Conservation (phyloP, 352 stramenopile genomes). For the Globisporangium takayamanum region DNA sequence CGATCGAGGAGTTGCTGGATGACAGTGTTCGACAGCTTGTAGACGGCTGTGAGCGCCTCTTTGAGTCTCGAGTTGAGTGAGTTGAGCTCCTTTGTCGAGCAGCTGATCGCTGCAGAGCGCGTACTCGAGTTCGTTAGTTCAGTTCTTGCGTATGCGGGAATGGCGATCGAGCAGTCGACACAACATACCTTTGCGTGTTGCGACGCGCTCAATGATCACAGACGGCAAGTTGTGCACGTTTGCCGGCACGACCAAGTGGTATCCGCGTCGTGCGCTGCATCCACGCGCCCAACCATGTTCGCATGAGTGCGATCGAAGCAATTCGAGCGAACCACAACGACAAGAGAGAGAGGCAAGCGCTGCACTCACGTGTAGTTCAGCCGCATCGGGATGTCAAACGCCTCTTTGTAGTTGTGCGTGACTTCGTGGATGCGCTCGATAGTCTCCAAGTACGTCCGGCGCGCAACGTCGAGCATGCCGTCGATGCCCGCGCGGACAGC, state of each 20-base stretch:
- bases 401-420: conserved; percentile 69
- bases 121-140: conserved; percentile 7
- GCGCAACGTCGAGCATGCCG: conserved; percentile 79
- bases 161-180: neutral
- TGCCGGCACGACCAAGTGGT: conserved; percentile 59
- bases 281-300: neutral
- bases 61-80: conserved; percentile 79
- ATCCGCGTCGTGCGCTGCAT: conserved; percentile 50
- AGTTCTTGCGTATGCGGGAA: neutral
- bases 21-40: conserved; percentile 84
- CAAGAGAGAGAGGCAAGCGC: neutral
- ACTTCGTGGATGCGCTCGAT: conserved; percentile 81
- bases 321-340: conserved; percentile 1
- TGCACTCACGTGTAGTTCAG: conserved; percentile 63
- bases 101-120: conserved; percentile 53
- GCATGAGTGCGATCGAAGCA: neutral
- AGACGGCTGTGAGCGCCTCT: conserved; percentile 79
- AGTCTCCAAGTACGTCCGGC: conserved; percentile 73
- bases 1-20: conserved; percentile 80
- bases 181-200: conserved; percentile 46
- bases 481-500: conserved; percentile 75
- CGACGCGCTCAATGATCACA: conserved; percentile 59
- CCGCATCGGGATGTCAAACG: conserved; percentile 50
- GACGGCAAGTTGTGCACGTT: conserved; percentile 50
- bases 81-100: conserved; percentile 83